Evolutionary conservation across 1,284 basidiomycete species (phyloP).

Genomic region (Malassezia restricta): DNA sequence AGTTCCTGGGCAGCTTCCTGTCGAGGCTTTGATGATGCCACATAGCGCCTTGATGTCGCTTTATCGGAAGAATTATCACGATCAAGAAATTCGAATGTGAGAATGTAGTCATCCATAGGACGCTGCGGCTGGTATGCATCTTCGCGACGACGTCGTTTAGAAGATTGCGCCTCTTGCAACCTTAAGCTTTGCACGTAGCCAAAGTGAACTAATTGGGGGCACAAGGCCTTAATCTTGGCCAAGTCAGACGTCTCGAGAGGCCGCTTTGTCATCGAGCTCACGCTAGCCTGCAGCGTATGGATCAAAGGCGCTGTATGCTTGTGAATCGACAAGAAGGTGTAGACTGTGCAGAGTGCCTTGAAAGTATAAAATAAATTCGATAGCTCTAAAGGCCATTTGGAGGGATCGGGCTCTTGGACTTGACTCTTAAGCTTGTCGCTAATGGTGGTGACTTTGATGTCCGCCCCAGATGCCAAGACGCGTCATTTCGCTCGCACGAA

Average conservation of each 20-base stretch:
- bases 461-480: too few species aligned
- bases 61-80: constrained; percentile 17
- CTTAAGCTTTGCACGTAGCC: constrained; percentile 55
- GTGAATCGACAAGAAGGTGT: constrained; percentile 71
- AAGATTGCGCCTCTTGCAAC: constrained; percentile 18
- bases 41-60: constrained; percentile 9
- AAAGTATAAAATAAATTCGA: background rate
- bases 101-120: constrained; percentile 7
- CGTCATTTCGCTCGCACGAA: background rate
- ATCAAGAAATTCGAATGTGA: constrained; percentile 16
- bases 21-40: background rate
- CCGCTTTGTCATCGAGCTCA: constrained; percentile 51
- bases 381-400: background rate
- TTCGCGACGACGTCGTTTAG: constrained; percentile 17
- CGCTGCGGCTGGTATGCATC: constrained; percentile 23
- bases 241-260: constrained; percentile 66
- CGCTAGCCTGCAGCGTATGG: constrained; percentile 60
- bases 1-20: background rate
- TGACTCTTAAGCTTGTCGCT: too few species aligned
- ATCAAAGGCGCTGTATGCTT: constrained; percentile 73
- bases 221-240: constrained; percentile 75
- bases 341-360: constrained; percentile 75
- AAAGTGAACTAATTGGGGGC: constrained; percentile 69
- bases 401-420: too few species aligned
- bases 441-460: too few species aligned